phyloP scores from a whole-genome alignment of 2,329 filamentous ascomycete species.

The Arthroderma sp. region DNA sequence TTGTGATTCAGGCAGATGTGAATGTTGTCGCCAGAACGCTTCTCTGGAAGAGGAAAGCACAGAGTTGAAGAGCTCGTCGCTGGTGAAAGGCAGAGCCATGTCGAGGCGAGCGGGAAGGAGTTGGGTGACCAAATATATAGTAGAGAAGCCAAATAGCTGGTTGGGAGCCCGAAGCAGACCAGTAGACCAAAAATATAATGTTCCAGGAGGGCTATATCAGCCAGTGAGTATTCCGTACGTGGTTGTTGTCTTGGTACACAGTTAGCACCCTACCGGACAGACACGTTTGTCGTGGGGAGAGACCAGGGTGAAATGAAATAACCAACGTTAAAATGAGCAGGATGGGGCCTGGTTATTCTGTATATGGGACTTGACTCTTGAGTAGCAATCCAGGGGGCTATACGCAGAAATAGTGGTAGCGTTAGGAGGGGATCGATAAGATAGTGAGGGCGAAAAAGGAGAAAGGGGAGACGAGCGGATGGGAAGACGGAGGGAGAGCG shows the following conservation, averaged over 20 bases:
- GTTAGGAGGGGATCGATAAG: background rate
- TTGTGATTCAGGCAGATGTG: conserved; percentile 32
- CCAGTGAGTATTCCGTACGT: background rate
- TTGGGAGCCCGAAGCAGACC: background rate
- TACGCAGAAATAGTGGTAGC: background rate
- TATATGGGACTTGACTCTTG: background rate
- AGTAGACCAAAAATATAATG: background rate
- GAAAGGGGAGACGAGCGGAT: background rate
- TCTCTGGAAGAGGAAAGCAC: conserved; percentile 33
- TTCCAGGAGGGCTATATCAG: background rate
- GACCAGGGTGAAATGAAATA: background rate
- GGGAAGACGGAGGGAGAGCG: background rate
- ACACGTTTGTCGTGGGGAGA: background rate
- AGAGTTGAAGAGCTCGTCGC: conserved; percentile 31
- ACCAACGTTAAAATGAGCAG: background rate
- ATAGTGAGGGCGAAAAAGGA: conserved; percentile 1
- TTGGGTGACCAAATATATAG: conserved; percentile 12
- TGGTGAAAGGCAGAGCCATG: conserved; percentile 27
- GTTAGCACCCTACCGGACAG: background rate
- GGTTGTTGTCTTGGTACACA: background rate
- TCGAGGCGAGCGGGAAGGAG: conserved; percentile 6
- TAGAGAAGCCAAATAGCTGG: background rate
- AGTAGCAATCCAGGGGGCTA: background rate
- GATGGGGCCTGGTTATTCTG: background rate
- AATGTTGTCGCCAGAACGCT: conserved; percentile 31